Conservation (phyloP, 179 eudicot species). For the Actinidia chinensis region DNA sequence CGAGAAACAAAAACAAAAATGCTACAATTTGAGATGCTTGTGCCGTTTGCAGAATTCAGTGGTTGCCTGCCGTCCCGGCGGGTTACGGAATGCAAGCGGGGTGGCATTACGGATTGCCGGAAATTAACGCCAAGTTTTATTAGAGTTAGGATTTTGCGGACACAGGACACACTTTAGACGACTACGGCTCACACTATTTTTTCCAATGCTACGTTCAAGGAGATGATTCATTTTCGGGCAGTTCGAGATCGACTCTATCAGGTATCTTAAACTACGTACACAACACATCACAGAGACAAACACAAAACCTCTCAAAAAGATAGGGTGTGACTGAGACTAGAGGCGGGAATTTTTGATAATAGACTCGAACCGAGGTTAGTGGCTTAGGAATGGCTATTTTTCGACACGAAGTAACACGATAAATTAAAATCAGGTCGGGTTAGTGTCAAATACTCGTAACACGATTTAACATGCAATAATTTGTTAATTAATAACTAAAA, state of each 20-base stretch:
- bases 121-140: slow-evolving; percentile 58
- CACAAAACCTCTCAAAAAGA: no score
- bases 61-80: slow-evolving; percentile 52
- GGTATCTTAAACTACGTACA: no score
- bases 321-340: no score
- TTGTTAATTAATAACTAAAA: no score
- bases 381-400: no score
- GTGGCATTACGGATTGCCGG: slow-evolving; percentile 76
- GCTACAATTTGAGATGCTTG: neutral
- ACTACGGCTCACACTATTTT: slow-evolving; percentile 67
- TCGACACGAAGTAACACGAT: no score
- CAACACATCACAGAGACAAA: no score
- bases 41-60: slow-evolving; percentile 58
- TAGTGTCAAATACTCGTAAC: no score
- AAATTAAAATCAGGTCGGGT: no score
- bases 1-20: neutral
- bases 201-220: slow-evolving; percentile 71
- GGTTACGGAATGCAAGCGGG: slow-evolving; percentile 69
- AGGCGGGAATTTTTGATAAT: no score
- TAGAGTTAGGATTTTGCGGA: slow-evolving; percentile 59
- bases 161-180: slow-evolving; percentile 88
- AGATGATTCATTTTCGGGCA: slow-evolving; percentile 81
- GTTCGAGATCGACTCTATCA: slow-evolving; percentile 73
- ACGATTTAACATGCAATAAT: no score
- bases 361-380: no score